Evolutionary conservation across 1,284 basidiomycete species (phyloP).

Genomic region (Trichosporon inkin): DNA sequence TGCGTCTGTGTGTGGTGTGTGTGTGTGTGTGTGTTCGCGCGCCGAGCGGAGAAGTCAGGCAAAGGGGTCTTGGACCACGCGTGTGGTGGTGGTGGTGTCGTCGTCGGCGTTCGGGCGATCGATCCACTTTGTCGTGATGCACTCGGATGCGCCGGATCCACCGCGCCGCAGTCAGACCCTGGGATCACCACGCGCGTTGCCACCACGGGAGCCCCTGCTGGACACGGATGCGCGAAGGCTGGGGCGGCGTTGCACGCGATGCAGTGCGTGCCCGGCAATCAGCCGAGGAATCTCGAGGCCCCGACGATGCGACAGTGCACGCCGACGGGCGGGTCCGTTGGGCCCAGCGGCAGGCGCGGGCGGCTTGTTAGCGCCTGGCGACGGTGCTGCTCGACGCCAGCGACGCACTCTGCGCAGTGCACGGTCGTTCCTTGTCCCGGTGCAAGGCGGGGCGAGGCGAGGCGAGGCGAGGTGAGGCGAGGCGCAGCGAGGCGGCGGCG

Average conservation of each 20-base stretch:
- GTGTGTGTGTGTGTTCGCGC: background rate
- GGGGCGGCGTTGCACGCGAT: background rate
- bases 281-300: slow-evolving; percentile 3
- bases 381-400: background rate
- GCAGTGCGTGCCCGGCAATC: background rate
- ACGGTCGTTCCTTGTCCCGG: background rate
- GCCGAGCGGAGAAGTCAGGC: background rate
- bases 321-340: no score
- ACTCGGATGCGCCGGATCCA: slow-evolving; percentile 4
- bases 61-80: background rate
- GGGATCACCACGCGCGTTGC: background rate
- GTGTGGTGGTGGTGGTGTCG: background rate
- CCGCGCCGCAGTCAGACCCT: background rate
- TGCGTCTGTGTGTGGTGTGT: background rate
- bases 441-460: background rate
- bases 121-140: background rate
- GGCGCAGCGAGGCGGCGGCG: no score
- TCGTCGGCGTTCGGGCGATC: slow-evolving; percentile 7
- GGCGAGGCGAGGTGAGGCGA: no score
- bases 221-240: background rate
- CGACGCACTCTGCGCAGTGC: background rate
- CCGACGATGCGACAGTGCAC: slow-evolving; percentile 5
- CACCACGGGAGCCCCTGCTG: no score
- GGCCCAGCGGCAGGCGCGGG: background rate
- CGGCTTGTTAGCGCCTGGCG: background rate